Percentiles rank a stretch among this genome's conserved stretches.
Evolutionary conservation across 805 yeast species (phyloP).

Genomic region (Sugiyamaella lignohabitans): DNA sequence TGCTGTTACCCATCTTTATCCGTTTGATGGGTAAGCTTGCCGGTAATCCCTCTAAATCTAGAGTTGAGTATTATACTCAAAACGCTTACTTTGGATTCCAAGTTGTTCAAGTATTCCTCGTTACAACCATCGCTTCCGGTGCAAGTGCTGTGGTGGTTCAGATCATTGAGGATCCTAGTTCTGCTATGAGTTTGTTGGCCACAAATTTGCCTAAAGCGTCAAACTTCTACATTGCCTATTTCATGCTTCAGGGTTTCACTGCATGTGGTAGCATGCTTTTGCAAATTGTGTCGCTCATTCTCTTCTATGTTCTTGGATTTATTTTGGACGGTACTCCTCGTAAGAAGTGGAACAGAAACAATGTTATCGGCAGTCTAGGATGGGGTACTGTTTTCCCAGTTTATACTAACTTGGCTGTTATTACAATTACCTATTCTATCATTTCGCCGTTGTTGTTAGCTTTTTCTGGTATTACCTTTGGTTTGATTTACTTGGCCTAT

Average conservation of each 20-base stretch:
- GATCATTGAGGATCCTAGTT: slow-evolving; percentile 60
- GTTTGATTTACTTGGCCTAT: slow-evolving; percentile 67
- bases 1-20: slow-evolving; percentile 78
- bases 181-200: slow-evolving; percentile 72
- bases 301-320: slow-evolving; percentile 63
- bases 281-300: slow-evolving; percentile 66
- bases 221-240: slow-evolving; percentile 80
- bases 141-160: slow-evolving; percentile 70
- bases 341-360: slow-evolving; percentile 77
- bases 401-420: slow-evolving; percentile 66
- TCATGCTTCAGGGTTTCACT: slow-evolving; percentile 74
- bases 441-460: slow-evolving; percentile 80
- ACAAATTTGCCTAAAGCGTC: slow-evolving; percentile 80
- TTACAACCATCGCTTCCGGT: slow-evolving; percentile 76
- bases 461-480: slow-evolving; percentile 67
- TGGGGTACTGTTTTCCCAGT: slow-evolving; percentile 83
- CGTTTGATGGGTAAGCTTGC: slow-evolving; percentile 66
- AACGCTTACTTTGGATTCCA: slow-evolving; percentile 86
- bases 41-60: slow-evolving; percentile 66
- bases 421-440: slow-evolving; percentile 67
- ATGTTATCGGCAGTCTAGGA: slow-evolving; percentile 55
- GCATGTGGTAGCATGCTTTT: slow-evolving; percentile 69
- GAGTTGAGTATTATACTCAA: slow-evolving; percentile 76
- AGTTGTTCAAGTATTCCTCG: slow-evolving; percentile 82
- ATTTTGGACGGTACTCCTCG: slow-evolving; percentile 84